These are phyloP conservation scores for Phytophthora kernoviae DNA, from an alignment of 352 stramenopile genomes.

Conservation along the genomic window DNA sequence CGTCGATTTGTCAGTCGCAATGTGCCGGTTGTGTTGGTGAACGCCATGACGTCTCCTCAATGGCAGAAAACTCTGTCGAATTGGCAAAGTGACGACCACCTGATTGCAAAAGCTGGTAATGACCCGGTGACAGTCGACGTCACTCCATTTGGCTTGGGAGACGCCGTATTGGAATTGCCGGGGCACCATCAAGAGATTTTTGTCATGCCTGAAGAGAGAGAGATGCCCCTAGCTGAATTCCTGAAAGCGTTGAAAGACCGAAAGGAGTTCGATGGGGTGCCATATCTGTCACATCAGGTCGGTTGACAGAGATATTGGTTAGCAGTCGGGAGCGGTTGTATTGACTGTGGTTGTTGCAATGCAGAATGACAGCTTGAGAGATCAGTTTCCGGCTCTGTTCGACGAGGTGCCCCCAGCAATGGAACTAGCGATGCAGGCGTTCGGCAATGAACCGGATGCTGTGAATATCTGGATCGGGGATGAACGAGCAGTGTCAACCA, in stretches of 20 bases:
- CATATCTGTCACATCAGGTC: slow-evolving; percentile 84
- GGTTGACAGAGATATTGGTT: not conserved
- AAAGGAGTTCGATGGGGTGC: slow-evolving; percentile 68
- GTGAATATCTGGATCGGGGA: slow-evolving; percentile 99
- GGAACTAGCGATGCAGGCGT: slow-evolving; percentile 61
- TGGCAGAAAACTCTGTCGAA: slow-evolving; percentile 53
- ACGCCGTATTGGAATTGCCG: slow-evolving; percentile 62
- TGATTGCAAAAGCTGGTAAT: slow-evolving; percentile 51
- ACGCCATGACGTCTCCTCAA: slow-evolving; percentile 59
- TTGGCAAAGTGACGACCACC: slow-evolving; percentile 66
- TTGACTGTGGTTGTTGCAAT: not conserved
- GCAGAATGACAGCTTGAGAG: slow-evolving; percentile 79
- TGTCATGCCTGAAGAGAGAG: slow-evolving; percentile 82
- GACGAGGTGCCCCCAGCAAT: slow-evolving; percentile 68
- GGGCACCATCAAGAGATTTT: slow-evolving; percentile 44
- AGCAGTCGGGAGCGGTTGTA: not conserved
- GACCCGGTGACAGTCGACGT: slow-evolving; percentile 70
- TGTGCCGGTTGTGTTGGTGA: slow-evolving; percentile 74
- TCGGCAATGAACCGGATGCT: slow-evolving; percentile 82
- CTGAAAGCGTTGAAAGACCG: slow-evolving; percentile 52
- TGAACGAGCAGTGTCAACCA: slow-evolving; percentile 92
- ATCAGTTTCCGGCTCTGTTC: slow-evolving; percentile 70
- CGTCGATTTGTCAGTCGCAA: slow-evolving; percentile 78
- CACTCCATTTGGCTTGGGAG: slow-evolving; percentile 76
- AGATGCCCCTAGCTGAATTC: slow-evolving; percentile 72